Percentiles rank a stretch among this genome's conserved stretches.
These are phyloP conservation scores for Fusarium nodosum DNA, from an alignment of 2,329 filamentous ascomycete species.

Conservation along the genomic window DNA sequence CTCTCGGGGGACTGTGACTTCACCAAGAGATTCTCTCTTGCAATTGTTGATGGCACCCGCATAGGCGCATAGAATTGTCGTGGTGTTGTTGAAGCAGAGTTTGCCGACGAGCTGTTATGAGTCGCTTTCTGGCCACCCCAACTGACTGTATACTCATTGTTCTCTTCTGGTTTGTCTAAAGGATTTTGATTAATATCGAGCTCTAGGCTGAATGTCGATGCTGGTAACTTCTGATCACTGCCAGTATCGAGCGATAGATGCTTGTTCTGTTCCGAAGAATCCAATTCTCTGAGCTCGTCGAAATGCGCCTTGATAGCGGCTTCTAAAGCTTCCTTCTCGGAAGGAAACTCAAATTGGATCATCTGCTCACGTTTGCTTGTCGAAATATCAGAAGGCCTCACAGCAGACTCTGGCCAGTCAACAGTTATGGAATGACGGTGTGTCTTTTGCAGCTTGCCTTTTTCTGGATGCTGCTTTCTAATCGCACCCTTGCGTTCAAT, in stretches of 20 bases:
- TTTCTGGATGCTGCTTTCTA: slow-evolving; percentile 35
- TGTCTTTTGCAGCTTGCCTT: slow-evolving; percentile 3
- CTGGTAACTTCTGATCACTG: neutral
- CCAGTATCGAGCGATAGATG: neutral
- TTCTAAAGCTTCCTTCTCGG: slow-evolving; percentile 36
- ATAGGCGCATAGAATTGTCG: slow-evolving; percentile 48
- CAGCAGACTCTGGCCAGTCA: slow-evolving; percentile 22
- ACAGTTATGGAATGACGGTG: slow-evolving; percentile 17
- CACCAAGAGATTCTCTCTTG: slow-evolving; percentile 1
- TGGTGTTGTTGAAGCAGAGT: slow-evolving; percentile 41
- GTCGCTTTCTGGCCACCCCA: neutral
- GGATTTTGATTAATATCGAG: neutral
- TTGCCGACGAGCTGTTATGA: neutral
- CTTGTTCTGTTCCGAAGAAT: slow-evolving; percentile 14
- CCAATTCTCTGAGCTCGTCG: slow-evolving; percentile 34
- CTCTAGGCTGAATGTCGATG: neutral
- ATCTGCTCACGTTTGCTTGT: neutral
- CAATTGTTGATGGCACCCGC: slow-evolving; percentile 28
- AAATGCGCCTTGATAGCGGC: slow-evolving; percentile 37
- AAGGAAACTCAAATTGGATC: slow-evolving; percentile 21
- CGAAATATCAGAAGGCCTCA: neutral
- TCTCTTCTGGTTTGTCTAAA: neutral
- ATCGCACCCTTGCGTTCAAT: slow-evolving; percentile 40
- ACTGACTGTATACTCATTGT: slow-evolving; percentile 4
- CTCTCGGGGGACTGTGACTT: slow-evolving; percentile 10